Evolutionary conservation across 2,329 filamentous ascomycete species (phyloP).

Genomic region (Escovopsis sp.): DNA sequence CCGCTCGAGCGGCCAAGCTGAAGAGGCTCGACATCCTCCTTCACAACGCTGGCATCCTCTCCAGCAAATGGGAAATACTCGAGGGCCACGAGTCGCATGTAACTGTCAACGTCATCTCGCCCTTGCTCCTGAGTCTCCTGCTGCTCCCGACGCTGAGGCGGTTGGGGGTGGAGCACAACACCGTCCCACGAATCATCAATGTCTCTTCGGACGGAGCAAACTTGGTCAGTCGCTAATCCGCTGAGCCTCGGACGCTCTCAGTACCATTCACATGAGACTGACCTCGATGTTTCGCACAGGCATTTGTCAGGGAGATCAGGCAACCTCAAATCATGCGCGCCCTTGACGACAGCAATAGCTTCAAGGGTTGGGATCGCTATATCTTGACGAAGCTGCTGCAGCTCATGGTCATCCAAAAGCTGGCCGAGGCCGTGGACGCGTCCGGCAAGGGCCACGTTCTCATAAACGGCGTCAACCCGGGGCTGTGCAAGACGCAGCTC

Average conservation of each 20-base stretch:
- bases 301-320: constrained; percentile 19
- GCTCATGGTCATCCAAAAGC: constrained; percentile 7
- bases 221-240: constrained; percentile 2
- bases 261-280: no score
- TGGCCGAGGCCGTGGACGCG: constrained; percentile 14
- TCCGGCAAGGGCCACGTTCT: constrained; percentile 18
- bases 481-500: constrained; percentile 26
- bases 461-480: constrained; percentile 25
- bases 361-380: constrained; percentile 12
- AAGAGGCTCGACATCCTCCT: constrained; percentile 4
- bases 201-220: constrained; percentile 19
- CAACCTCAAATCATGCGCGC: constrained; percentile 18
- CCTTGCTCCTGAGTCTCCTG: constrained; percentile 3
- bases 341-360: constrained; percentile 13
- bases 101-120: constrained; percentile 6
- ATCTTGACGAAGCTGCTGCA: constrained; percentile 18
- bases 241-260: no score
- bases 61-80: neutral
- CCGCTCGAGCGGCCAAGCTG: constrained; percentile 1
- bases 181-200: neutral
- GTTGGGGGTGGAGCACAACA: neutral
- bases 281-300: constrained; percentile 7
- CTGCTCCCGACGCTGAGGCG: constrained; percentile 2
- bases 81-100: constrained; percentile 3
- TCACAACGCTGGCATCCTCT: constrained; percentile 4